These are phyloP conservation scores for Pseudopyricularia cyperi DNA, from an alignment of 2,329 filamentous ascomycete genomes.

Conservation along the genomic window DNA sequence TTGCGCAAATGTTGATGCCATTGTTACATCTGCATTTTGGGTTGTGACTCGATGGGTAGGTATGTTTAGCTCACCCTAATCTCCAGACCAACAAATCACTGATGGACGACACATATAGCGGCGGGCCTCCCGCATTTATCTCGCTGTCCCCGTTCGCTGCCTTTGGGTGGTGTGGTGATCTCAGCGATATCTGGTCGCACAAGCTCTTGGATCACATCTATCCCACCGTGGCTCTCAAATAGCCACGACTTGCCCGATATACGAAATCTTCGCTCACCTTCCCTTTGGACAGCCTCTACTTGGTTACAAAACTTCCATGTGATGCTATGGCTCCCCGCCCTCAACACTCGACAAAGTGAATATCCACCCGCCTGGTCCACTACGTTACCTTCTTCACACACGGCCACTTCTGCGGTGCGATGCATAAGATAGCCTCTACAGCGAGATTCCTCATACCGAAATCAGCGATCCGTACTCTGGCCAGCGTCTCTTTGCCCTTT, in stretches of 20 bases:
- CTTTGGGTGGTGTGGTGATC: too few relatives aligned
- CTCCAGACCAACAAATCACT: not conserved
- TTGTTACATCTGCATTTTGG: too few relatives aligned
- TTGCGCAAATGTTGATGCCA: too few relatives aligned
- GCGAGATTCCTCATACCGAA: too few relatives aligned
- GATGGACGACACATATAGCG: not conserved
- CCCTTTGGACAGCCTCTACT: not conserved
- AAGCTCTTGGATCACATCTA: too few relatives aligned
- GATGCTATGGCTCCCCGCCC: not conserved
- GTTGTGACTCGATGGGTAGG: too few relatives aligned
- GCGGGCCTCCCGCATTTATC: conserved; percentile 1
- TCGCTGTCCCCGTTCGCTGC: not conserved
- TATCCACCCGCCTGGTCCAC: not conserved
- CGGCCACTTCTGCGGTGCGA: too few relatives aligned
- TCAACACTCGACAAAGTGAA: not conserved
- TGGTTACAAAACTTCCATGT: not conserved
- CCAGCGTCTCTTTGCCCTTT: too few relatives aligned
- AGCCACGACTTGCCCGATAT: not conserved
- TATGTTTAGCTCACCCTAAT: not conserved
- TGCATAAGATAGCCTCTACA: too few relatives aligned
- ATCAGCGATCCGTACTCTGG: too few relatives aligned
- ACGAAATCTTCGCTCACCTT: not conserved
- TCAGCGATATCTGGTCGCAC: too few relatives aligned
- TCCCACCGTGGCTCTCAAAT: too few relatives aligned
- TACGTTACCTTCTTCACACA: not conserved